Conservation (phyloP, 306 rosid genomes). For the Fragaria iinumae region DNA sequence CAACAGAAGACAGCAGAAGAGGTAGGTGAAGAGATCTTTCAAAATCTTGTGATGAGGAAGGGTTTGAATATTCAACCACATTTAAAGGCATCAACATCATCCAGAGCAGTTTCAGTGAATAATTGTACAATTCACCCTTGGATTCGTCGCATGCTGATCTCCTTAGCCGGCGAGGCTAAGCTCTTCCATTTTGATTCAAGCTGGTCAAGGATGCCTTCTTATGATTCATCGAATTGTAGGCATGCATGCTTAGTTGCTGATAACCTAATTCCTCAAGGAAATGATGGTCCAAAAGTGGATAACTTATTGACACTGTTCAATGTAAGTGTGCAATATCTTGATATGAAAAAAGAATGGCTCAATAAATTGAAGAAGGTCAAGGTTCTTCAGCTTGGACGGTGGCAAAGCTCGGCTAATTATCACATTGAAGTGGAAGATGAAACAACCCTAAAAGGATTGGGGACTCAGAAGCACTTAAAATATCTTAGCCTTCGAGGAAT, state of each 20-base stretch:
- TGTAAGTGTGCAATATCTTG: neutral
- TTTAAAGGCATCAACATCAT: too few species aligned
- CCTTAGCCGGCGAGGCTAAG: neutral
- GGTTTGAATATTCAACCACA: too few species aligned
- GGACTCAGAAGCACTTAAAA: slow-evolving; percentile 11
- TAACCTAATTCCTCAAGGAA: too few species aligned
- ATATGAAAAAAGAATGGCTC: slow-evolving; percentile 2
- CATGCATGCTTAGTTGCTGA: neutral
- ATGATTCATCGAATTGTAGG: neutral
- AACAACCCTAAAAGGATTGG: slow-evolving; percentile 12
- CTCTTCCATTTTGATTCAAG: neutral
- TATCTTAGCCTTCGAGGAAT: slow-evolving; percentile 36
- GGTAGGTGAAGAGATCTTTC: slow-evolving; percentile 10
- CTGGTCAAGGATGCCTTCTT: neutral
- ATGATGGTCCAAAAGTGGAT: neutral
- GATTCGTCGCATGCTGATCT: slow-evolving; percentile 25
- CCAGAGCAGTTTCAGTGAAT: neutral
- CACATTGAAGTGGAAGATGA: slow-evolving; percentile 29
- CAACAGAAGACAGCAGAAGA: slow-evolving; percentile 11
- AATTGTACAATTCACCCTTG: slow-evolving; percentile 21
- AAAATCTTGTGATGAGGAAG: slow-evolving; percentile 15
- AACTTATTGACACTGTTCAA: slow-evolving; percentile 29
- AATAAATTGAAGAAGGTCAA: slow-evolving; percentile 8
- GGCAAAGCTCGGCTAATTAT: slow-evolving; percentile 17
- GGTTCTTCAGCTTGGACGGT: slow-evolving; percentile 32